Base-by-base conservation (phyloP, 2,329 filamentous ascomycete species). In the Xylaria sp. region DNA sequence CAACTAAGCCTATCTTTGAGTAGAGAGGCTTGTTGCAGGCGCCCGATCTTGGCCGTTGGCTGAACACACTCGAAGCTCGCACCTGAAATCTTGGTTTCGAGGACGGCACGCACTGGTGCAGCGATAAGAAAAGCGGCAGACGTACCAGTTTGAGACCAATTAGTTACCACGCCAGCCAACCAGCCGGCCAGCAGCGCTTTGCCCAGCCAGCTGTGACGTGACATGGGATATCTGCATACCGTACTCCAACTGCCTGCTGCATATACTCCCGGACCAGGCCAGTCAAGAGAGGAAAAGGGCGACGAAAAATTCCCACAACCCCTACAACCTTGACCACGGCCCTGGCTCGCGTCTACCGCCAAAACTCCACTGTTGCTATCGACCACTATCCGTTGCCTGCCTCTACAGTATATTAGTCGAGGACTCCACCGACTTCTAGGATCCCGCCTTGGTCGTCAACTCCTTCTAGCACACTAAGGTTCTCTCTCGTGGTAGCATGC, bases 191-290 rank as follows among this genome's bases (percentile, higher is more conserved):
- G 60, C 32, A 35, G 32, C 32, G 32, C 32, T 35, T 35, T 35
- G 32, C 32, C 32, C 32, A 35, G 6, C 32, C 32, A 35, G 32
- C 58, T 59, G 58, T 64, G 62, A 71, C 61, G 60, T 70, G 62
- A 71, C 69, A 63, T 70, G 67, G 63, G 66, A 66, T 65, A 66
- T 66, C 60, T 68, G 69, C 69, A 72, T 68, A 47, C 60, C 65
- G 53, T 66, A 59, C 60, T 64, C 63, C 69, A 67, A 72, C 61
- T 67, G 13, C 65, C 55, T 48, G 65, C 68, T 68, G 67, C 65
- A 60, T 55, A 65, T 64, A 62, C 42, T 18, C 59, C 54, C 57
- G 42, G 25, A 58, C 64, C 53, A 62, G 61, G 47, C 55, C 66
- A 66, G 60, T 64, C 63, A 40, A 69, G 63, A 54, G 60, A 64